These are phyloP conservation scores for Microsporum audouinii DNA, from an alignment of 2,329 filamentous ascomycete species.

Conservation along the genomic window DNA sequence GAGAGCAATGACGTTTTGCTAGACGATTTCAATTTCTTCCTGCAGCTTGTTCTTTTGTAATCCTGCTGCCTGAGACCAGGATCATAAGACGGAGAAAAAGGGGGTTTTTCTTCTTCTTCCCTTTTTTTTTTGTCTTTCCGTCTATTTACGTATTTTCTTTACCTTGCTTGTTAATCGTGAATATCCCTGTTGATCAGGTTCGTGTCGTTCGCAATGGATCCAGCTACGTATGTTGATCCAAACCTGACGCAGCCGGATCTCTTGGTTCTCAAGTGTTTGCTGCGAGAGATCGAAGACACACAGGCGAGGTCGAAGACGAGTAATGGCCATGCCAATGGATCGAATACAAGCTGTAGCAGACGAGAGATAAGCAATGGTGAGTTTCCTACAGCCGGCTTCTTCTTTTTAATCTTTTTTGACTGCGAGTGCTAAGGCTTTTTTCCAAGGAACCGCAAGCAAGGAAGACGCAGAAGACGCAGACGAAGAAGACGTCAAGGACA, in stretches of 20 bases:
- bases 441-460: not conserved
- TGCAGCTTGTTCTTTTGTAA: not conserved
- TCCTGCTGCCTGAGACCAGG: not conserved
- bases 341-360: not conserved
- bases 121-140: not conserved
- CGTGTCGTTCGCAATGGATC: not conserved
- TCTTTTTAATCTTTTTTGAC: not conserved
- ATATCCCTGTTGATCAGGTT: not conserved
- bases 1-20: not conserved
- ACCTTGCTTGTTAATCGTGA: not conserved
- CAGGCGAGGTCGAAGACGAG: not conserved
- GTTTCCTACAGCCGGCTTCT: not conserved
- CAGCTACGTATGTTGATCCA: slow-evolving; percentile 7
- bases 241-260: slow-evolving; percentile 8
- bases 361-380: not conserved
- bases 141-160: not conserved
- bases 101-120: not conserved
- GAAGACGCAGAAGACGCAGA: not conserved
- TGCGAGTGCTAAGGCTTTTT: not conserved
- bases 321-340: not conserved
- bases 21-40: not conserved
- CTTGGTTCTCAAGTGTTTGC: slow-evolving; percentile 7
- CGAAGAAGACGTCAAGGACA: slow-evolving; percentile 11
- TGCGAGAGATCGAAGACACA: slow-evolving; percentile 2
- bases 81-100: not conserved